These are phyloP conservation scores for Fragilaria radians DNA, from an alignment of 108 stramenopile genomes.

Conservation along the genomic window DNA sequence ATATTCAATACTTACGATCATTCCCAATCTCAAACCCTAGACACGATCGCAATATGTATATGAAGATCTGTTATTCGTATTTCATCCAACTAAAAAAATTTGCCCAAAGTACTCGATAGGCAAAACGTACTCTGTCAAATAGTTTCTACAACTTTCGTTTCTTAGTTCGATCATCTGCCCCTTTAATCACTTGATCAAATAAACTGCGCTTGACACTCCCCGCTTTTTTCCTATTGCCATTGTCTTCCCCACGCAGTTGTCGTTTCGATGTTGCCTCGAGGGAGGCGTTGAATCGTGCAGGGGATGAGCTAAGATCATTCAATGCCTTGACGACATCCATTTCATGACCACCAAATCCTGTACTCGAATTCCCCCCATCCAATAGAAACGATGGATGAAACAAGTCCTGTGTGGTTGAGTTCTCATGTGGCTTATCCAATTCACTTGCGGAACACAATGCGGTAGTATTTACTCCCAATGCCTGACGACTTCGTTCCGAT, in stretches of 20 bases:
- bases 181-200: background rate
- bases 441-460: background rate
- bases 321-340: constrained; percentile 42
- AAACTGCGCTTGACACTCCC: background rate
- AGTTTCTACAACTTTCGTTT: no score
- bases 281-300: constrained; percentile 5
- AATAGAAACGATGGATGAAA: background rate
- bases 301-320: constrained; percentile 39
- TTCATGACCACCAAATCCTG: constrained; percentile 17
- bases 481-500: constrained; percentile 3
- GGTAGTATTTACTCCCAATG: constrained; percentile 1
- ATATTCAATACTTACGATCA: background rate
- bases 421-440: constrained; percentile 9
- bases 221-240: no score
- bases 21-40: no score
- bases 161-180: no score
- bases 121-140: no score
- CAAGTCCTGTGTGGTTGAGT: constrained; percentile 5
- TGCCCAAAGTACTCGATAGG: no score
- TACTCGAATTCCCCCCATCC: background rate
- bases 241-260: background rate
- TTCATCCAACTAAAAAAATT: no score
- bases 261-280: background rate
- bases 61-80: no score
- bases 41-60: no score